These are phyloP conservation scores for Pythium sukuiense DNA, from an alignment of 352 stramenopile species.

Conservation along the genomic window DNA sequence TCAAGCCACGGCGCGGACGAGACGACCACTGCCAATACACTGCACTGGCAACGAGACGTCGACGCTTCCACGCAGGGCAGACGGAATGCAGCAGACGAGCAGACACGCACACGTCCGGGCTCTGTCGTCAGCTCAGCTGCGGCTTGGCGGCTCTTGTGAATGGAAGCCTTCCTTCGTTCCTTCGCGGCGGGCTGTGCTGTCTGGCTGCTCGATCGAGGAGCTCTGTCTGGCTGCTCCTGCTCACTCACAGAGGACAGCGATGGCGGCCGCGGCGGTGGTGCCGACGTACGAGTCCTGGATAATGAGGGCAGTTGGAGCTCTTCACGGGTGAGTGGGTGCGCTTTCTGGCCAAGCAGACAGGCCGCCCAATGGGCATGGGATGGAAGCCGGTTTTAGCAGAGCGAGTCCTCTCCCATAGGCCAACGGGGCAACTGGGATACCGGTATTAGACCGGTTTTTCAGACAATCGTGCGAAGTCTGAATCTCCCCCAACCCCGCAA, in stretches of 20 bases:
- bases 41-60: neutral
- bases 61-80: neutral
- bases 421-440: neutral
- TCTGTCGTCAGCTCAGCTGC: neutral
- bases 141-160: neutral
- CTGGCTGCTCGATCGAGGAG: too few species aligned
- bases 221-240: neutral
- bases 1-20: neutral
- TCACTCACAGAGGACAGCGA: neutral
- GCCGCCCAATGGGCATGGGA: constrained; percentile 2
- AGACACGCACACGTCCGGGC: neutral
- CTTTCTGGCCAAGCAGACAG: constrained; percentile 8
- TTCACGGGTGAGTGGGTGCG: constrained; percentile 5
- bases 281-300: neutral
- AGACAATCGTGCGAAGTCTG: neutral
- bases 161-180: neutral
- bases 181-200: neutral
- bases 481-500: neutral
- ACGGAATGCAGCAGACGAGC: neutral
- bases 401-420: neutral
- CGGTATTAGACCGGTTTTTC: neutral
- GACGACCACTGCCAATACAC: too few species aligned
- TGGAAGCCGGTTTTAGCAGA: constrained; percentile 1
- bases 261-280: neutral
- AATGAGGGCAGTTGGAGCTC: neutral